Evolutionary conservation across 192 early-diverging fungal genomes (phyloP).

Genomic region (Umbelopsis sp.): DNA sequence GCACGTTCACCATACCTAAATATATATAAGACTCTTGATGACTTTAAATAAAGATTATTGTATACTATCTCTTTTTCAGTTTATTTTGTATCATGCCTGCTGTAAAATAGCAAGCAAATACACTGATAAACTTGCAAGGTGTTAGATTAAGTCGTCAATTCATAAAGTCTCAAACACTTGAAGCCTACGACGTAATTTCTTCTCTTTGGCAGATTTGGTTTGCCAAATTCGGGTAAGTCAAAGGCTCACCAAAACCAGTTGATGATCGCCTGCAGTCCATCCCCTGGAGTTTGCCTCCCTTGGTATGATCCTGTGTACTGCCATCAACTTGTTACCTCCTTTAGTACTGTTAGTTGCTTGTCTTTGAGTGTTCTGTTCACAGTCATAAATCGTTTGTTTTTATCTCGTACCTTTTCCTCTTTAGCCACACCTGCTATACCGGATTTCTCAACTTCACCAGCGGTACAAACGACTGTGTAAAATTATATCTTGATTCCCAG

Average conservation of each 20-base stretch:
- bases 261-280: conserved; percentile 5
- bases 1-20: too few species aligned
- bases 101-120: too few species aligned
- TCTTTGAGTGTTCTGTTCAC: not conserved
- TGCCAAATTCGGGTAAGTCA: too few species aligned
- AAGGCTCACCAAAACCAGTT: not conserved
- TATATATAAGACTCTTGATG: too few species aligned
- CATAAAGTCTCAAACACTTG: too few species aligned
- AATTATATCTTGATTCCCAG: not conserved
- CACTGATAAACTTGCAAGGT: too few species aligned
- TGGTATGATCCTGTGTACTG: conserved; percentile 14
- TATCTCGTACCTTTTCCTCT: not conserved
- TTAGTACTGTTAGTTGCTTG: conserved; percentile 1
- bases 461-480: not conserved
- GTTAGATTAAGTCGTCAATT: too few species aligned
- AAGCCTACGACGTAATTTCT: too few species aligned
- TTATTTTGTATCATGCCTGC: too few species aligned
- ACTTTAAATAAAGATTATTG: too few species aligned
- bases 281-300: conserved; percentile 1
- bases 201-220: too few species aligned
- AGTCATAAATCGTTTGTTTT: not conserved
- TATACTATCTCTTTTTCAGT: too few species aligned
- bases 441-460: not conserved
- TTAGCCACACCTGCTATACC: not conserved
- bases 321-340: not conserved